Evolutionary conservation across 2,329 filamentous ascomycete genomes (phyloP).

Genomic region (Colletotrichum cordylinicola): DNA sequence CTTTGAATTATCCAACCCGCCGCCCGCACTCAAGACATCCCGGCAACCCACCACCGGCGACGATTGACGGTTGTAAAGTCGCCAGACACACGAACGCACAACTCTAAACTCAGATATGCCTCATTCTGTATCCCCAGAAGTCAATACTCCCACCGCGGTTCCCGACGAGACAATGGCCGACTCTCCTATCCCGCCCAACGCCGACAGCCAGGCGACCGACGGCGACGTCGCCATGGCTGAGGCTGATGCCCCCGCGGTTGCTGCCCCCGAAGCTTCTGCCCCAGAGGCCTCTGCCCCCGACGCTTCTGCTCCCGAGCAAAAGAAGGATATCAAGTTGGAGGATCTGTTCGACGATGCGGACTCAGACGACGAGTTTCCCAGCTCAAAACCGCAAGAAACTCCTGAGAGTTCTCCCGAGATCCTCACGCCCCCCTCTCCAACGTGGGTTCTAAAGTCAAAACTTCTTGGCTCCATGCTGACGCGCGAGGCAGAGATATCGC

Average conservation of each 20-base stretch:
- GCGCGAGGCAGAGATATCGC: slow-evolving; percentile 33
- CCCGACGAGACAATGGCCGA: slow-evolving; percentile 42
- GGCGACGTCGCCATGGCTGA: slow-evolving; percentile 49
- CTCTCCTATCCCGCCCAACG: slow-evolving; percentile 28
- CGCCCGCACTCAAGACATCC: not conserved
- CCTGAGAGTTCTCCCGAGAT: slow-evolving; percentile 43
- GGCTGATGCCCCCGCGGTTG: slow-evolving; percentile 28
- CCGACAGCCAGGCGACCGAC: slow-evolving; percentile 33
- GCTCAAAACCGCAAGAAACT: slow-evolving; percentile 47
- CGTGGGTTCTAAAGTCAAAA: slow-evolving; percentile 36
- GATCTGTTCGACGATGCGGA: slow-evolving; percentile 65
- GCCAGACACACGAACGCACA: not conserved
- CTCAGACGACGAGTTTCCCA: slow-evolving; percentile 67
- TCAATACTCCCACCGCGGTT: slow-evolving; percentile 30
- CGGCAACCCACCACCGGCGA: not conserved
- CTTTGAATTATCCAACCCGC: not conserved
- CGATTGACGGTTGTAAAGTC: not conserved
- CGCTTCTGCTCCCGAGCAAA: slow-evolving; percentile 28
- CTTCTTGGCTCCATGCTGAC: not conserved
- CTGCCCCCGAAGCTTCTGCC: slow-evolving; percentile 16
- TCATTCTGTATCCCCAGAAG: slow-evolving; percentile 45
- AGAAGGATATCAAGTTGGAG: slow-evolving; percentile 59
- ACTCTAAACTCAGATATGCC: slow-evolving; percentile 42
- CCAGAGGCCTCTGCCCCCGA: slow-evolving; percentile 34
- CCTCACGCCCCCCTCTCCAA: slow-evolving; percentile 45